A percentile compares a stretch with the other conserved stretches of the same genome.
phyloP scores from a whole-genome alignment of 257 asterid genomes.

The Asclepias syriaca region DNA sequence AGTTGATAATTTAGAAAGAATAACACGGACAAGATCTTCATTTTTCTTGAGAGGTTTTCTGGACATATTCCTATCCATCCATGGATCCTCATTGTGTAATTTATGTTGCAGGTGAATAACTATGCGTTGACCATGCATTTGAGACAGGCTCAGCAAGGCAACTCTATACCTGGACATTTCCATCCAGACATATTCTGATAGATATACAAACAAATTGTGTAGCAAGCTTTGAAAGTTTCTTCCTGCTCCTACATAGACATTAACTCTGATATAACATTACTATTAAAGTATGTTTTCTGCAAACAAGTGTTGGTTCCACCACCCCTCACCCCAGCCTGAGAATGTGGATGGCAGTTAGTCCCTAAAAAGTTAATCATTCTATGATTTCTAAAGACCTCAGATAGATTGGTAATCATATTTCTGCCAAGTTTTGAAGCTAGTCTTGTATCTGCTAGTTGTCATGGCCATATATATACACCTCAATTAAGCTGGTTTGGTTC shows the following conservation, averaged over 20 bases:
- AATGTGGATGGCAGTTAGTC: neutral
- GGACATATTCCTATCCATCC: neutral
- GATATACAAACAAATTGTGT: constrained; percentile 3
- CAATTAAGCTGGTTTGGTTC: too few species aligned
- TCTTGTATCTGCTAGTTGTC: neutral
- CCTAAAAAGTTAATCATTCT: neutral
- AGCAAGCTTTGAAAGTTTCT: constrained; percentile 2
- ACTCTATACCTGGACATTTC: constrained; percentile 50
- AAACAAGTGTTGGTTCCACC: neutral
- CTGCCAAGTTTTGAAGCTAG: constrained; percentile 6
- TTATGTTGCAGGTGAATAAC: constrained; percentile 54
- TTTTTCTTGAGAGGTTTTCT: neutral
- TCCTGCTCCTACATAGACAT: neutral
- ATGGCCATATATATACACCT: neutral
- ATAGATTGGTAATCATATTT: neutral
- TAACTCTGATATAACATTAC: neutral
- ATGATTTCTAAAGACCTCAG: neutral
- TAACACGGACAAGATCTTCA: neutral
- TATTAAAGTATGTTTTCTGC: neutral
- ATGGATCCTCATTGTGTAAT: neutral
- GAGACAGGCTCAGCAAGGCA: constrained; percentile 58
- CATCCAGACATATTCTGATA: constrained; percentile 59
- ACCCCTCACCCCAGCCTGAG: neutral
- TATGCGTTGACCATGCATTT: constrained; percentile 63
- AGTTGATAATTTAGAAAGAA: neutral